phyloP scores from a whole-genome alignment of 2,329 filamentous ascomycete species.

The Alternaria arborescens region DNA sequence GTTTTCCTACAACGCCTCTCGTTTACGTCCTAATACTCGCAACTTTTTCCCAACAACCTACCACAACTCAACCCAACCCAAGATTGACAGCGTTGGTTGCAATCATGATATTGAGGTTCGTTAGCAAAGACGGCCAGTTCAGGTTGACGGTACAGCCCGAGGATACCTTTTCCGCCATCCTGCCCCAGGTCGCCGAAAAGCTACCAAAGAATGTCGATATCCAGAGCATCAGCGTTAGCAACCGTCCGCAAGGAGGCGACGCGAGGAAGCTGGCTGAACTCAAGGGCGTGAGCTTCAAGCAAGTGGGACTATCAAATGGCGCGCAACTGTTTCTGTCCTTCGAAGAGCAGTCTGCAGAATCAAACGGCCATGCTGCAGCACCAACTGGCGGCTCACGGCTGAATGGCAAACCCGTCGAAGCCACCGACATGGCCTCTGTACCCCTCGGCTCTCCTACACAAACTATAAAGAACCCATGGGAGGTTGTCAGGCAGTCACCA shows the following conservation, averaged over 20 bases:
- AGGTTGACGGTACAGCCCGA: slow-evolving; percentile 79
- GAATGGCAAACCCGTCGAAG: slow-evolving; percentile 78
- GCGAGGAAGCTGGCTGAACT: slow-evolving; percentile 62
- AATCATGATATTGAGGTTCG: slow-evolving; percentile 72
- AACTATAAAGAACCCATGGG: slow-evolving; percentile 88
- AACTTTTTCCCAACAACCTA: neutral
- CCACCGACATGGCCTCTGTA: slow-evolving; percentile 72
- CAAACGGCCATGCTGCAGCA: slow-evolving; percentile 59
- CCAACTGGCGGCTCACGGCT: slow-evolving; percentile 66
- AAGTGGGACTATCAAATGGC: slow-evolving; percentile 74
- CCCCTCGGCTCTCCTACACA: slow-evolving; percentile 64
- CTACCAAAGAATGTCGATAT: slow-evolving; percentile 66
- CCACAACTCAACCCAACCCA: neutral
- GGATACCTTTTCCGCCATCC: slow-evolving; percentile 72
- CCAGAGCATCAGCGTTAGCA: slow-evolving; percentile 66
- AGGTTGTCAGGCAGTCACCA: slow-evolving; percentile 84
- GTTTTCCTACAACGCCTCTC: slow-evolving; percentile 6
- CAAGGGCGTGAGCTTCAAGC: slow-evolving; percentile 63
- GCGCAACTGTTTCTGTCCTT: slow-evolving; percentile 91
- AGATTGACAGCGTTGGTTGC: slow-evolving; percentile 7
- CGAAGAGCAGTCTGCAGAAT: slow-evolving; percentile 62
- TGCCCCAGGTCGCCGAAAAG: slow-evolving; percentile 65
- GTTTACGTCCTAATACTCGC: neutral
- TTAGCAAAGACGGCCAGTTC: slow-evolving; percentile 74
- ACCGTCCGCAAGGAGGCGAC: slow-evolving; percentile 68